Percentiles rank a stretch among this genome's conserved stretches.
phyloP scores from a whole-genome alignment of 169 alveolate genomes.

The Plasmodium yoelii region DNA sequence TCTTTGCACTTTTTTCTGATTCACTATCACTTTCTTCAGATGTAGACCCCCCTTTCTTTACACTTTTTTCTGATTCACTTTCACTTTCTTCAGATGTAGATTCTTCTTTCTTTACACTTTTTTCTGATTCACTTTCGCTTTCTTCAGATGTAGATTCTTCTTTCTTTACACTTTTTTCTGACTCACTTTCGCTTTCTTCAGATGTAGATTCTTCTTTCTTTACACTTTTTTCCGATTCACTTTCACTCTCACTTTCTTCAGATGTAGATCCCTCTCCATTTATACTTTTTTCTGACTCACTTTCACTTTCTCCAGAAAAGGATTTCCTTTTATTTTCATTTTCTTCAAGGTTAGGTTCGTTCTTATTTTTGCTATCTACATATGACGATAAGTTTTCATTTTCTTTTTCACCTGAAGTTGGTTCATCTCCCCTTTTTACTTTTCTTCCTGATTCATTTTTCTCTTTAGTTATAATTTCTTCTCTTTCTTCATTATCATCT shows the following conservation, averaged over 20 bases:
- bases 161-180: neutral
- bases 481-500: neutral
- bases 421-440: neutral
- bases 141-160: neutral
- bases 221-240: neutral
- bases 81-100: conserved; percentile 6
- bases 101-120: neutral
- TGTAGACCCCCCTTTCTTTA: neutral
- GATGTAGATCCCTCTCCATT: neutral
- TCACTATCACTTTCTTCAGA: neutral
- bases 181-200: neutral
- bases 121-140: conserved; percentile 7
- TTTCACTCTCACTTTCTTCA: conserved; percentile 5
- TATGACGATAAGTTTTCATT: neutral
- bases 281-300: neutral
- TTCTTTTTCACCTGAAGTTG: neutral
- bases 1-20: neutral
- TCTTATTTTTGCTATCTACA: neutral
- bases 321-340: neutral
- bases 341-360: neutral
- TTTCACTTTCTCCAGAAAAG: neutral
- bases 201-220: neutral
- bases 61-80: neutral
- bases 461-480: neutral
- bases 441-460: neutral